These are phyloP conservation scores for Ambrosia trifida DNA, from an alignment of 129 eudicot species.

Conservation along the genomic window DNA sequence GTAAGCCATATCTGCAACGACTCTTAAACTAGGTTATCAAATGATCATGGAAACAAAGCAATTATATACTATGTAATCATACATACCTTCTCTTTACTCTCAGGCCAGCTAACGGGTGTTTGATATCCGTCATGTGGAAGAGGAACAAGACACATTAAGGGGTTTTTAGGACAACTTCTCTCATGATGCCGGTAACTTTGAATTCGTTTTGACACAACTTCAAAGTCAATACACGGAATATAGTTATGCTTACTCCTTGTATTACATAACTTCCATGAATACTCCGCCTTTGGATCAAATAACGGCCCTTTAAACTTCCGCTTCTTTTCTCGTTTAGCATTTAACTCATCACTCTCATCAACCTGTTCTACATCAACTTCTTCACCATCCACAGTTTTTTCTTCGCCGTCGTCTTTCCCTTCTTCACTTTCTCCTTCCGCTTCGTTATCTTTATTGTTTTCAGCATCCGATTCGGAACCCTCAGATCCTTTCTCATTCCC, in stretches of 20 bases:
- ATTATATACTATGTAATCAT: not conserved
- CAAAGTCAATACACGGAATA: slow-evolving; percentile 92
- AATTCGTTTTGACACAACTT: slow-evolving; percentile 46
- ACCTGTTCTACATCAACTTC: slow-evolving; percentile 44
- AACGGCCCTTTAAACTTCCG: slow-evolving; percentile 64
- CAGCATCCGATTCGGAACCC: slow-evolving; percentile 24
- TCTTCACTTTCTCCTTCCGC: slow-evolving; percentile 39
- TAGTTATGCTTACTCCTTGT: slow-evolving; percentile 93
- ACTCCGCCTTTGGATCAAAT: slow-evolving; percentile 74
- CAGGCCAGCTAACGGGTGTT: slow-evolving; percentile 79
- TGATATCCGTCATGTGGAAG: slow-evolving; percentile 86
- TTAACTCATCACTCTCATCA: slow-evolving; percentile 35
- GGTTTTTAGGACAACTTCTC: slow-evolving; percentile 75
- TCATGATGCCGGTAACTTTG: slow-evolving; percentile 80
- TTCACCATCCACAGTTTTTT: slow-evolving; percentile 42
- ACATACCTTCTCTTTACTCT: slow-evolving; percentile 80
- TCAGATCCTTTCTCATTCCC: slow-evolving; percentile 28
- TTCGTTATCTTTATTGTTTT: slow-evolving; percentile 29
- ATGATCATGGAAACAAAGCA: slow-evolving; percentile 12
- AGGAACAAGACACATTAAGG: slow-evolving; percentile 86
- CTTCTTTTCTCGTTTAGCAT: slow-evolving; percentile 38
- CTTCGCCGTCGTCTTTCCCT: slow-evolving; percentile 39
- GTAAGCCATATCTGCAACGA: slow-evolving; percentile 68
- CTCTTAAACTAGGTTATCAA: slow-evolving; percentile 27
- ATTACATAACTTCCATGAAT: slow-evolving; percentile 77